These are phyloP conservation scores for Pholiota molesta DNA, from an alignment of 768 basidiomycete species.

Conservation along the genomic window DNA sequence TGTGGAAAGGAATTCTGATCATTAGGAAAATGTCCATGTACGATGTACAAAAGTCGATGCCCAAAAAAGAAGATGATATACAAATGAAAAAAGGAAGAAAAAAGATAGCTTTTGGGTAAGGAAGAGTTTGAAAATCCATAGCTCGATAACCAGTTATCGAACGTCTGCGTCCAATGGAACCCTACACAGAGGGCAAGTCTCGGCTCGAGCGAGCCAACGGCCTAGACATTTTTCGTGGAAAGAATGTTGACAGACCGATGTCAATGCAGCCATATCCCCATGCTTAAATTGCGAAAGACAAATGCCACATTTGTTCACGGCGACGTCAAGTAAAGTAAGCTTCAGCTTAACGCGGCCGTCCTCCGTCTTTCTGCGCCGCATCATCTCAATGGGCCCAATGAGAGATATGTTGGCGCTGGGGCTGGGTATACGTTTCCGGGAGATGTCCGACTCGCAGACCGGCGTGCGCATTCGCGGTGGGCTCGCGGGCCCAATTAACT, in stretches of 20 bases:
- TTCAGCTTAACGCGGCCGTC: conserved; percentile 77
- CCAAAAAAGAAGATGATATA: neutral
- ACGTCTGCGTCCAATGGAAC: conserved; percentile 38
- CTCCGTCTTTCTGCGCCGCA: conserved; percentile 57
- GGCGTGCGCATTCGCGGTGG: conserved; percentile 17
- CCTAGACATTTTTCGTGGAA: conserved; percentile 68
- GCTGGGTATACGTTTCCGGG: conserved; percentile 15
- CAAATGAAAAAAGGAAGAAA: conserved; percentile 10
- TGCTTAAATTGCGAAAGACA: conserved; percentile 73
- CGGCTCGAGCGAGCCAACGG: conserved; percentile 62
- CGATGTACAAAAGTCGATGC: neutral
- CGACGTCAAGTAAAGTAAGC: conserved; percentile 59
- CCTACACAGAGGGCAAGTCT: conserved; percentile 70
- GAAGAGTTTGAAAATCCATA: neutral
- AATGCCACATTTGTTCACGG: conserved; percentile 73
- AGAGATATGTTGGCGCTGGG: conserved; percentile 35
- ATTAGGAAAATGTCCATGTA: neutral
- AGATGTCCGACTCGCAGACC: conserved; percentile 1
- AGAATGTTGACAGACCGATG: conserved; percentile 62
- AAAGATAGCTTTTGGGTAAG: neutral
- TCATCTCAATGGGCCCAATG: conserved; percentile 53
- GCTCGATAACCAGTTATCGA: conserved; percentile 30
- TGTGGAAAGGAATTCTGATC: neutral
- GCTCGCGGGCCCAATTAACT: conserved; percentile 60
- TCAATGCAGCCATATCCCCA: conserved; percentile 57